Evolutionary conservation across 352 stramenopile genomes (phyloP), one percentile per base, ranked within the genome.

Genomic region (Globisporangium uncinulatum): DNA sequence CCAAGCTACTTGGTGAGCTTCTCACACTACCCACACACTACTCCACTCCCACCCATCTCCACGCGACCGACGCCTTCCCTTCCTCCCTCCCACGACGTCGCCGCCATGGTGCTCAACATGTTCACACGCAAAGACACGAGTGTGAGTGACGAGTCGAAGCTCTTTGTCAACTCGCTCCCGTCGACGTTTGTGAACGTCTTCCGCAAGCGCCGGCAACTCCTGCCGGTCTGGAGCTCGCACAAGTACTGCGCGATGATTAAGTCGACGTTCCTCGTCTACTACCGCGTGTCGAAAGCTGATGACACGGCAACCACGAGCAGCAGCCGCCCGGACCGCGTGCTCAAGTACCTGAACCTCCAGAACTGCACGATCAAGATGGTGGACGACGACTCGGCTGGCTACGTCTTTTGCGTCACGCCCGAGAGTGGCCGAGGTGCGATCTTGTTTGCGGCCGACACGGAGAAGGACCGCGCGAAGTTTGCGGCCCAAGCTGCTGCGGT

Each of bases 231-330:
- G 85, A 87, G 76, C 65, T 89, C 81, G 34, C 64, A 87, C 63
- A 91, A 88, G 68, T 95, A 95, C 69, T 92, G 83, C 67, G 63
- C 75, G 51, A 81, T 91, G 81, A 92, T 95, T 73, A 95, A 95
- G 66, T 90, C 85, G 54, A 90, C 74, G 44, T 95, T 70, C 60
- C 60, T 95, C 43, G 69, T 95, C 19, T 95, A 91, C 70, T 90
- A 90, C 62, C 85, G 85, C 64, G 79, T 79, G 20, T 78, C 66
- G 17, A 89, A 85, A 45, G 37, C 65, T 2, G 79, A 88, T 24
- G 77, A 87, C 36, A 59, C 43, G 6, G 43, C 63, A 13, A 45
- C 53, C 52, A 24, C 67, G 57, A 52, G 59, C 24, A 74, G 34
- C 57, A 71, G 29, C 39, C 55, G 31, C 10, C 19, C 20, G 8